A percentile compares a stretch with the other conserved stretches of the same genome.
phyloP scores from a whole-genome alignment of 805 yeast genomes.

The Candida quercuum region DNA sequence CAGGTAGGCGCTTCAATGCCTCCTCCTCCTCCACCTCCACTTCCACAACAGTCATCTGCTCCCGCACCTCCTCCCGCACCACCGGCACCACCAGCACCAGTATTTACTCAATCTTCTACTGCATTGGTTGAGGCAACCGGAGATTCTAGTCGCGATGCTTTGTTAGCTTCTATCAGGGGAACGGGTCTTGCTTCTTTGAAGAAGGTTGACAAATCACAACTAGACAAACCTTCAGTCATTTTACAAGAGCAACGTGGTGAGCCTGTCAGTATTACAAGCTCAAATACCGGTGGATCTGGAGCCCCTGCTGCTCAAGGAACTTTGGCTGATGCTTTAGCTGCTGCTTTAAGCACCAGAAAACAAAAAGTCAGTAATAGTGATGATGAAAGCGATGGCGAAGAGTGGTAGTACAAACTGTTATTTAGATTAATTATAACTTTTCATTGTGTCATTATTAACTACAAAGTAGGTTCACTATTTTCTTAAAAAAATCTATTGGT shows the following conservation, averaged over 20 bases:
- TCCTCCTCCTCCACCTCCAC: conserved; percentile 30
- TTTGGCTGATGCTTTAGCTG: conserved; percentile 83
- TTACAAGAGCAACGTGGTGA: conserved; percentile 71
- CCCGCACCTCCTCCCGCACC: conserved; percentile 20
- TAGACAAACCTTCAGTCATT: conserved; percentile 72
- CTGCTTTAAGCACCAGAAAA: conserved; percentile 79
- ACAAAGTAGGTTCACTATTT: neutral
- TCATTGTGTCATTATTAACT: neutral
- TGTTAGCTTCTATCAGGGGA: conserved; percentile 79
- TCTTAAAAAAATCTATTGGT: conserved; percentile 1
- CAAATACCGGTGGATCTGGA: conserved; percentile 31
- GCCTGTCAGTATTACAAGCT: conserved; percentile 31
- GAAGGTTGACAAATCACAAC: conserved; percentile 76
- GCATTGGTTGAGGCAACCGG: conserved; percentile 25
- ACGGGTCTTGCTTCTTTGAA: conserved; percentile 64
- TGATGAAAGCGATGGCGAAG: conserved; percentile 78
- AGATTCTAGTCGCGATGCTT: conserved; percentile 69
- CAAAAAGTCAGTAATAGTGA: conserved; percentile 76
- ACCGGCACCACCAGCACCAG: conserved; percentile 23
- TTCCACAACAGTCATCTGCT: too few relatives aligned
- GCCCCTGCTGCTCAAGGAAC: conserved; percentile 51
- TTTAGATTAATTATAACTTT: neutral
- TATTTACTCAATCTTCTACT: conserved; percentile 27
- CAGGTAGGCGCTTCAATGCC: conserved; percentile 29
- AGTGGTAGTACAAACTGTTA: conserved; percentile 41